Evolutionary conservation across 176 grass and related monocot species (phyloP), one percentile per base, ranked within the genome.

Genomic region (Lolium perenne): DNA sequence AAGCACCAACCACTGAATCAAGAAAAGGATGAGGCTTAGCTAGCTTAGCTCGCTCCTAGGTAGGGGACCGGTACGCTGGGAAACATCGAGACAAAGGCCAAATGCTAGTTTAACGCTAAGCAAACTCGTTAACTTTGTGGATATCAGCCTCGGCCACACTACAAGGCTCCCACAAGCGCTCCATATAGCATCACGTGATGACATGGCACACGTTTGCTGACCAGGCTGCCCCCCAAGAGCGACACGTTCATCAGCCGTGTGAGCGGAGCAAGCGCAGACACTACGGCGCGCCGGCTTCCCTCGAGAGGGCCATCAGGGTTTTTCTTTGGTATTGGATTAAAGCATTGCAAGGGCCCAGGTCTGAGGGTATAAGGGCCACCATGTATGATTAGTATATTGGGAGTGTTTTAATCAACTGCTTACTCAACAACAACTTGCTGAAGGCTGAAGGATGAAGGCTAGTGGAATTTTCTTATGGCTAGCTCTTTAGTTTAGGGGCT

Each of bases 31-130:
- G 67, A 76, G 67, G 59, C 64, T 68, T 75, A 49, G 25, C 47
- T 83, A 25, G 79, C 21, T 57, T 23, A 70, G 48, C 61, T 50
- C 46, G 49, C 49, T 76, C 74, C 74, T 63, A 78, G 80, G 38
- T 43, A 77, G 84, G 89, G 75, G 88, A 77, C 77, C 35, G 23
- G 35, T 65, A 35, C 57, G 89, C 90, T 83, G 86, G 86, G 83
- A 89, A 92, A 92, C 83, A 92, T 92, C 83, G 87, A 83, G 49
- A 80, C 90, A 83, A 86, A 67, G 74, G 66, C 67, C 61, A 84
- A 79, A 15, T 4, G 16, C 51, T 55, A 6, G 7, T 68, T 32
- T 38, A 3, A 7, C 60, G 72, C 47, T 29, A 76, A 76, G 51
- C 72, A 76, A 76, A 32, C 23, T 2, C 23, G 48, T 32, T 32